Conservation (phyloP, 1,284 basidiomycete species). For the Schizophyllum amplum region DNA sequence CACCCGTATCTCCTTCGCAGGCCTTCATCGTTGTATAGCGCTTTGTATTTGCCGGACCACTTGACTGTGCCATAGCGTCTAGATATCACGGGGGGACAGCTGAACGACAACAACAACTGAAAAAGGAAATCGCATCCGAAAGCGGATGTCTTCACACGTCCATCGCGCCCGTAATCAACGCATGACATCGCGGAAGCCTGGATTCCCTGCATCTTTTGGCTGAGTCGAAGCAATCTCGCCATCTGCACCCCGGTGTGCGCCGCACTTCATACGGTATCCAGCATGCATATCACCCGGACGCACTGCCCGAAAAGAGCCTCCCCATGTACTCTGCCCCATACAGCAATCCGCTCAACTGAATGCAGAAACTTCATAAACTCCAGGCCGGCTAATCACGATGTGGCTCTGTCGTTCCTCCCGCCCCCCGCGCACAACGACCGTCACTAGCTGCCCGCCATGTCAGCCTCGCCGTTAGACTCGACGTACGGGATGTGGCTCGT, state of each 20-base stretch:
- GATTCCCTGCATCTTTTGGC: background rate
- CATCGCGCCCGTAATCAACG: background rate
- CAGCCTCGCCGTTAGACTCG: background rate
- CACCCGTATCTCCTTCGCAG: background rate
- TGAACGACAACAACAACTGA: background rate
- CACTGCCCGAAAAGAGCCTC: background rate
- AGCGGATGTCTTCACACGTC: background rate
- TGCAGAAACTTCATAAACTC: background rate
- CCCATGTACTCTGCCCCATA: background rate
- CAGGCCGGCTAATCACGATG: background rate
- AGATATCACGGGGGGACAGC: background rate
- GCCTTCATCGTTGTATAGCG: background rate
- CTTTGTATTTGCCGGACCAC: background rate
- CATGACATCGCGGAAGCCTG: background rate
- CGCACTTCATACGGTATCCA: background rate
- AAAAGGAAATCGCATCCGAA: background rate
- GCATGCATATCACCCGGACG: background rate
- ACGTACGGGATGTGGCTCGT: slow-evolving; percentile 5
- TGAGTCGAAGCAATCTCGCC: background rate
- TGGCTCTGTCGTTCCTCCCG: background rate
- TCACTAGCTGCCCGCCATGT: background rate
- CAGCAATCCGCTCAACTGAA: background rate
- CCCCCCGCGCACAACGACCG: background rate
- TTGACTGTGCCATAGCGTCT: background rate
- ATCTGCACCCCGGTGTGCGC: background rate